A percentile compares a stretch with the other conserved stretches of the same genome.
Evolutionary conservation across 768 basidiomycete genomes (phyloP).

Genomic region (Psilocybe sp.): DNA sequence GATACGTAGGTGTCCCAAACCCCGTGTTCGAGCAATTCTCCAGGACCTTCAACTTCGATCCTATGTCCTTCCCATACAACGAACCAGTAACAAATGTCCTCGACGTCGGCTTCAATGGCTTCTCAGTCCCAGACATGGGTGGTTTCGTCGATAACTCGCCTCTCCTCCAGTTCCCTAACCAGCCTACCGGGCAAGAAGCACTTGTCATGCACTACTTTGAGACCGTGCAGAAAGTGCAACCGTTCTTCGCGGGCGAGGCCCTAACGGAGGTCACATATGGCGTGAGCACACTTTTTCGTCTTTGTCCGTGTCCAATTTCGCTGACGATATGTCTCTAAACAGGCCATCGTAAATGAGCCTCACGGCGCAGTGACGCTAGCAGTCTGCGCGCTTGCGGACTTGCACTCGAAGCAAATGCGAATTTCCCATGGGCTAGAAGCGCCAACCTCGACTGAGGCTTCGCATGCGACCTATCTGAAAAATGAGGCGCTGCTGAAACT

Average conservation of each 20-base stretch:
- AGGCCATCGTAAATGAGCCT: conserved; percentile 60
- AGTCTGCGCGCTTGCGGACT: conserved; percentile 71
- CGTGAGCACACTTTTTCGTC: conserved; percentile 37
- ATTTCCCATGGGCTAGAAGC: conserved; percentile 61
- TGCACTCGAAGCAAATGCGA: conserved; percentile 64
- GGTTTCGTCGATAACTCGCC: conserved; percentile 4
- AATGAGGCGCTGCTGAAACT: conserved; percentile 68
- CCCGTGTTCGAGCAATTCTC: conserved; percentile 34
- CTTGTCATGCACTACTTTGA: conserved; percentile 76
- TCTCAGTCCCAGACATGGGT: conserved; percentile 1
- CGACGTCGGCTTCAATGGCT: neutral
- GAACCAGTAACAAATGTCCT: conserved; percentile 7
- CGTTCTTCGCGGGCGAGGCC: conserved; percentile 59
- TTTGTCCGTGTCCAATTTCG: neutral
- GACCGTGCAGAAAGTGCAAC: conserved; percentile 64
- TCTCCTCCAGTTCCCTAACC: conserved; percentile 25
- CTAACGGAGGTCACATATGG: conserved; percentile 64
- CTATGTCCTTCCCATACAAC: conserved; percentile 22
- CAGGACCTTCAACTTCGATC: conserved; percentile 21
- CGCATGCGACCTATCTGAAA: conserved; percentile 62
- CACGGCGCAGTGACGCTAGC: conserved; percentile 71
- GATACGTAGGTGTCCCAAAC: conserved; percentile 33
- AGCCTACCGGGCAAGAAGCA: conserved; percentile 47
- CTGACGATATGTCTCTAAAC: conserved; percentile 22
- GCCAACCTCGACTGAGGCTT: conserved; percentile 51